Percentiles rank a stretch among this genome's conserved stretches.
Conservation (phyloP, 2,329 filamentous ascomycete genomes). For the Cladosporium sp. region DNA sequence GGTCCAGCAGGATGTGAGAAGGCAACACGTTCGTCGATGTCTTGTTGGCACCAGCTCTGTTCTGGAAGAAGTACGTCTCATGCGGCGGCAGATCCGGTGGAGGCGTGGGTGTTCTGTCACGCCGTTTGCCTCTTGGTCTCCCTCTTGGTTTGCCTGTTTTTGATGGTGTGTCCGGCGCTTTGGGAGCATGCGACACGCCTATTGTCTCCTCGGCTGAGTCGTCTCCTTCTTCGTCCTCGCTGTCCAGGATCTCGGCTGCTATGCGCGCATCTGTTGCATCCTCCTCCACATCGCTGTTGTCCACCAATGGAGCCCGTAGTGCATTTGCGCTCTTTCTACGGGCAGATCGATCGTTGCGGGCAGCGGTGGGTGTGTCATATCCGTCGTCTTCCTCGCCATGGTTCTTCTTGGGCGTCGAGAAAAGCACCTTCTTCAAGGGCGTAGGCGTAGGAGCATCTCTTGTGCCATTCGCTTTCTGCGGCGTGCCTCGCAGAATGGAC, state of each 20-base stretch:
- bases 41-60: conserved; percentile 75
- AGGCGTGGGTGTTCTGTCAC: conserved; percentile 72
- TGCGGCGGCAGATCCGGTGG: conserved; percentile 80
- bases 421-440: conserved; percentile 48
- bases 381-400: conserved; percentile 32
- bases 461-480: conserved; percentile 29
- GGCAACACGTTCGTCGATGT: conserved; percentile 85
- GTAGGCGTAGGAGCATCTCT: conserved; percentile 41
- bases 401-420: conserved; percentile 46
- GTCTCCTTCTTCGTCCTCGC: conserved; percentile 36
- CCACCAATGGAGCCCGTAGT: conserved; percentile 68
- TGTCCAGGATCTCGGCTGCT: conserved; percentile 33
- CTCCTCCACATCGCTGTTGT: conserved; percentile 53
- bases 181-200: conserved; percentile 44
- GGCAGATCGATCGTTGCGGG: conserved; percentile 78
- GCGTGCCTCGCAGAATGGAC: conserved; percentile 36
- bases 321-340: conserved; percentile 78
- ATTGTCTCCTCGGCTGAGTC: conserved; percentile 34
- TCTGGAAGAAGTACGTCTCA: conserved; percentile 92
- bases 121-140: conserved; percentile 54
- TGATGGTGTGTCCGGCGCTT: conserved; percentile 44
- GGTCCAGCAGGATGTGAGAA: conserved; percentile 73
- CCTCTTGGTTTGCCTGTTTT: conserved; percentile 48
- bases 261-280: conserved; percentile 25
- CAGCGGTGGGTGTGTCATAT: conserved; percentile 52